These are phyloP conservation scores for Russula vinacea DNA, from an alignment of 768 basidiomycete species.

Conservation along the genomic window DNA sequence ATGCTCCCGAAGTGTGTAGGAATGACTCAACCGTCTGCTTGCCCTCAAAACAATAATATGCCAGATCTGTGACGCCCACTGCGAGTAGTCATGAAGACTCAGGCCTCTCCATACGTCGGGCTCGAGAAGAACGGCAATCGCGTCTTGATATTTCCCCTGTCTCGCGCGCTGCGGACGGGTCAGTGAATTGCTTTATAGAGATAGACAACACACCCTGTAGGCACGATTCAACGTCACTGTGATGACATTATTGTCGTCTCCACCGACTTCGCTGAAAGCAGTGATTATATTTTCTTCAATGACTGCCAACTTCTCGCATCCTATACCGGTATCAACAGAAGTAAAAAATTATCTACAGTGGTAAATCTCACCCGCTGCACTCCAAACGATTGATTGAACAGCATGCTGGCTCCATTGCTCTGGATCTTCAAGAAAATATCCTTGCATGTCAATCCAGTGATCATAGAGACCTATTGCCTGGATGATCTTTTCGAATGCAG, in stretches of 20 bases:
- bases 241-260: conserved; percentile 60
- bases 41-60: conserved; percentile 66
- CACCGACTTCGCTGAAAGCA: conserved; percentile 57
- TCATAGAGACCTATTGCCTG: conserved; percentile 70
- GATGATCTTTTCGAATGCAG: conserved; percentile 63
- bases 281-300: conserved; percentile 70
- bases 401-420: conserved; percentile 73
- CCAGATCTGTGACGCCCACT: conserved; percentile 79
- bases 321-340: conserved; percentile 40
- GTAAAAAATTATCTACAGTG: background rate
- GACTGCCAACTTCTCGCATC: conserved; percentile 59
- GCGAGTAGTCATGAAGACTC: conserved; percentile 57
- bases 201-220: conserved; percentile 48
- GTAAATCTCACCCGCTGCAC: conserved; percentile 52
- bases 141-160: conserved; percentile 62
- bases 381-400: conserved; percentile 73
- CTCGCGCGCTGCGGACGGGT: conserved; percentile 53
- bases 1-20: background rate
- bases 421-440: conserved; percentile 46
- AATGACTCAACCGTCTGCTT: conserved; percentile 53
- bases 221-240: conserved; percentile 62
- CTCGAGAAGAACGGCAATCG: conserved; percentile 60
- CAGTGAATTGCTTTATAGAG: background rate
- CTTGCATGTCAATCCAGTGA: conserved; percentile 62
- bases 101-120: conserved; percentile 69